phyloP scores from a whole-genome alignment of 495 filamentous ascomycete species.

The Penicillium alfredii region DNA sequence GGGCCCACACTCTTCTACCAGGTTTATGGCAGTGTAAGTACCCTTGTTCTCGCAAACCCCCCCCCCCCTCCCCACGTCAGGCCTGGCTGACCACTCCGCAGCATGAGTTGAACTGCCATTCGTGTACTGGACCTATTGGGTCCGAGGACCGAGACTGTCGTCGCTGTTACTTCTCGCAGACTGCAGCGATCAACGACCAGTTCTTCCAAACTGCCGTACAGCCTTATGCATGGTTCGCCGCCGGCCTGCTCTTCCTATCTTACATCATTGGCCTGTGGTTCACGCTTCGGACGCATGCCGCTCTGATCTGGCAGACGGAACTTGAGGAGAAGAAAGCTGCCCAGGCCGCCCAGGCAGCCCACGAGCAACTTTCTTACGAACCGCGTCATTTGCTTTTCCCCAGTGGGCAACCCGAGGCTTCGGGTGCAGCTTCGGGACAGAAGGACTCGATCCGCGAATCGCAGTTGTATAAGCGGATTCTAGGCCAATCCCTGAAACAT shows the following conservation, averaged over 20 bases:
- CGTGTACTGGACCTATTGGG: conserved; percentile 53
- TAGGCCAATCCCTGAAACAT: conserved; percentile 81
- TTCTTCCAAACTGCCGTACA: conserved; percentile 88
- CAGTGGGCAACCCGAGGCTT: conserved; percentile 27
- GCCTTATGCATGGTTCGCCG: conserved; percentile 86
- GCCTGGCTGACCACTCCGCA: conserved; percentile 31
- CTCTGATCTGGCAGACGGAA: conserved; percentile 91
- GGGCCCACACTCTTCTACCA: conserved; percentile 98
- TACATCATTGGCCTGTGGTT: conserved; percentile 96
- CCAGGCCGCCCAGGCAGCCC: conserved; percentile 22
- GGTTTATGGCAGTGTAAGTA: conserved; percentile 86
- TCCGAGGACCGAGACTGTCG: conserved; percentile 64
- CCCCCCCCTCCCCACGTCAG: no score
- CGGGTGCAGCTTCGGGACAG: conserved; percentile 18
- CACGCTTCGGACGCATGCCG: conserved; percentile 91
- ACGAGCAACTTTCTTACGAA: conserved; percentile 40
- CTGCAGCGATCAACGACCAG: conserved; percentile 72
- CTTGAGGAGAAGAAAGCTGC: conserved; percentile 72
- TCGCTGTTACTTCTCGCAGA: conserved; percentile 88
- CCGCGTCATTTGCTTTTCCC: conserved; percentile 29
- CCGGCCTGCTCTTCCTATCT: conserved; percentile 79
- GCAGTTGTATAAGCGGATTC: conserved; percentile 84
- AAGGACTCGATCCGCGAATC: conserved; percentile 65
- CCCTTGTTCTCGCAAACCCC: conserved; percentile 7
- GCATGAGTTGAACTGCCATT: conserved; percentile 88